Evolutionary conservation across 305 asterid species (phyloP).

Genomic region (Rubia peregrina): DNA sequence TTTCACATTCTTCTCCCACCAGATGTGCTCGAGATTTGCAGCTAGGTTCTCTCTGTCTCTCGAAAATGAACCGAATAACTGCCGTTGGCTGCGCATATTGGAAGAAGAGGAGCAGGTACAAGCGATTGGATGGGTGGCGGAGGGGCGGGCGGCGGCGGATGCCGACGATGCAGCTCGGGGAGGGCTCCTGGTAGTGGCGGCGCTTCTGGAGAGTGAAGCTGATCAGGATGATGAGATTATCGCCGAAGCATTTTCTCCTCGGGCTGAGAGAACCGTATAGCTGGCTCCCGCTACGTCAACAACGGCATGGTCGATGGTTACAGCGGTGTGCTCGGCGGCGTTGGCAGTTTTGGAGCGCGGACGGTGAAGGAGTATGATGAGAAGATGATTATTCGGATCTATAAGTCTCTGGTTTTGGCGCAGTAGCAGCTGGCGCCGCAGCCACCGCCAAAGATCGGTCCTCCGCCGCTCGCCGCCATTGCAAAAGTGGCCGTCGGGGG

Average conservation of each 20-base stretch:
- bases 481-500: background rate
- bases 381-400: constrained; percentile 36
- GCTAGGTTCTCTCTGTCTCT: background rate
- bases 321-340: constrained; percentile 16
- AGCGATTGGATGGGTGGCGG: constrained; percentile 17
- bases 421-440: constrained; percentile 22
- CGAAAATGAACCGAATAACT: constrained; percentile 28
- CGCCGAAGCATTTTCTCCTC: constrained; percentile 28
- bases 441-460: constrained; percentile 1
- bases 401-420: constrained; percentile 29
- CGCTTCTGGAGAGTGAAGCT: constrained; percentile 33
- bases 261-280: constrained; percentile 29
- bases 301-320: constrained; percentile 19
- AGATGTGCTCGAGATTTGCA: background rate
- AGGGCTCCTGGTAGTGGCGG: background rate
- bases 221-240: constrained; percentile 21
- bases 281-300: constrained; percentile 19
- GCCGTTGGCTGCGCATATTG: constrained; percentile 20
- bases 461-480: constrained; percentile 14
- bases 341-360: constrained; percentile 26
- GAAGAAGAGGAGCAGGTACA: constrained; percentile 28
- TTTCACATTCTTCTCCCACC: background rate
- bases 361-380: constrained; percentile 44
- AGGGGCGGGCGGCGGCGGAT: constrained; percentile 15
- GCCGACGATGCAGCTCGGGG: constrained; percentile 14